Conservation (phyloP, 2,329 filamentous ascomycete species). For the Exophiala sideris region DNA sequence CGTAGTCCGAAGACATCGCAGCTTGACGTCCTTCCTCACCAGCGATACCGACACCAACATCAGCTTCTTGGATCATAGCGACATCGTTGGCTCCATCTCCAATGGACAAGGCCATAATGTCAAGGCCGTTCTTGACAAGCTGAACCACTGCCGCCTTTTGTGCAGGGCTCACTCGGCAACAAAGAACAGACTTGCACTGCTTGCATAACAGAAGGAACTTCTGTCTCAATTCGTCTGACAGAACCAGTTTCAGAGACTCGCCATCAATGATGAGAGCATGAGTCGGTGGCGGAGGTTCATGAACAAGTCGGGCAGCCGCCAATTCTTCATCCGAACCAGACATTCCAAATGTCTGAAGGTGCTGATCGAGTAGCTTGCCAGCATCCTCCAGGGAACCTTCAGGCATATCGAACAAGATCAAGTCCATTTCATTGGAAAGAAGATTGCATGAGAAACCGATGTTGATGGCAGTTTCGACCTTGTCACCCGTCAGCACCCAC, state of each 20-base stretch:
- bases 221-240: constrained; percentile 77
- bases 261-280: constrained; percentile 95
- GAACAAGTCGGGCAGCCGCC: constrained; percentile 70
- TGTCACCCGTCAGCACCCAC: constrained; percentile 97
- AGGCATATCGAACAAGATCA: constrained; percentile 82
- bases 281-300: constrained; percentile 80
- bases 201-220: constrained; percentile 95
- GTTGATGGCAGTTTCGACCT: constrained; percentile 98
- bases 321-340: constrained; percentile 85
- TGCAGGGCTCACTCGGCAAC: constrained; percentile 92
- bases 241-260: constrained; percentile 83
- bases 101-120: constrained; percentile 93
- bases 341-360: constrained; percentile 70
- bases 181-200: constrained; percentile 92
- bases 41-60: constrained; percentile 94
- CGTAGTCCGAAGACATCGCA: constrained; percentile 94
- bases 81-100: constrained; percentile 95
- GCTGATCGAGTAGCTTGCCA: constrained; percentile 69
- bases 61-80: constrained; percentile 95
- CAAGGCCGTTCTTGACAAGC: constrained; percentile 90
- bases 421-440: constrained; percentile 94
- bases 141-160: constrained; percentile 96
- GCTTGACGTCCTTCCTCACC: constrained; percentile 90
- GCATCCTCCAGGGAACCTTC: constrained; percentile 65
- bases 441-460: constrained; percentile 99